Base-by-base conservation (phyloP, 2,329 filamentous ascomycete genomes). In the Pseudocercospora crystallina region DNA sequence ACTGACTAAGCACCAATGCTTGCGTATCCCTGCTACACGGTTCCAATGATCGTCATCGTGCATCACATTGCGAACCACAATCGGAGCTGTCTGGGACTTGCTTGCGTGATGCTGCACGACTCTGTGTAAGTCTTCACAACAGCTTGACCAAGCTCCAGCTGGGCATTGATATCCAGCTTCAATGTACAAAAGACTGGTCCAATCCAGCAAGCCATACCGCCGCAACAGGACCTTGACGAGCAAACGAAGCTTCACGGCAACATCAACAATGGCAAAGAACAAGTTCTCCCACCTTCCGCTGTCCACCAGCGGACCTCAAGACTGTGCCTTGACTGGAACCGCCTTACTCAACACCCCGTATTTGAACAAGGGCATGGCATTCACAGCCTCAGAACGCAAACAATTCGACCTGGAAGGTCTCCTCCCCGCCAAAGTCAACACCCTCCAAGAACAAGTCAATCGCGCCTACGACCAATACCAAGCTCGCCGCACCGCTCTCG, bases 351-450 rank as follows among this genome's bases (percentile, higher is more conserved):
- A 82, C 53, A 82, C 80, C 9, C 78, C 85, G 1, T 83, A 81
- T 61, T 85, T 90, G 72, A 95, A 95, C 73, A 94, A 94, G 69
- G 90, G 90, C 29, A 90, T 89, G 2, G 89, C 84, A 0, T 92
- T 92, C 60, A 80, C 86, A 0, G 62, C 73, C 0, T 72, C 87
- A 26, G 90, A 95, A 64, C 81, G 90, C 9, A 71, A 74, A 2
- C 72, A 74, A 0, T 95, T 95, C 68, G 80, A 81, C 30, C 79
- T 95, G 2, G 79, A 82, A 13, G 87, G 89, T 3, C 73, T 95
- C 5, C 74, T 95, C 0, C 90, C 90, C 0, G 76, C 81, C 8
- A 80, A 84, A 62, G 74, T 89, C 5, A 86, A 92, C 65, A 87
- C 82, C 0, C 77, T 95, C 5, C 85, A 91, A 4, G 82, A 89